A percentile compares a stretch with the other conserved stretches of the same genome.
Conservation (phyloP, 306 rosid species). For the Dalbergia cultrata region DNA sequence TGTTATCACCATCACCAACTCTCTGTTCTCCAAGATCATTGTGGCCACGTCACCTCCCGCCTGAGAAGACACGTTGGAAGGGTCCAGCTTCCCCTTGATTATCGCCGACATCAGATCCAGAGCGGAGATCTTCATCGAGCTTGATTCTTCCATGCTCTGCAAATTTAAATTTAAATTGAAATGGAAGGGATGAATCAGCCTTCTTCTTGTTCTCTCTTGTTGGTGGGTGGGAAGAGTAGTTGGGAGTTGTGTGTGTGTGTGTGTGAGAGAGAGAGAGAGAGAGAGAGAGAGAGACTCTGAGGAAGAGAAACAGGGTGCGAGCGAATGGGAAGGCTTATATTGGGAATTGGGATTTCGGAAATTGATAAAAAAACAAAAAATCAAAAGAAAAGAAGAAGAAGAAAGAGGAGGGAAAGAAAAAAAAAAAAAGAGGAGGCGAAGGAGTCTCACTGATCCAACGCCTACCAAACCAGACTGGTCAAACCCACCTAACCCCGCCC, state of each 20-base stretch:
- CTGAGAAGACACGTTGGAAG: conserved; percentile 66
- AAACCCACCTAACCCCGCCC: conserved; percentile 61
- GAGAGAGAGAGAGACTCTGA: conserved; percentile 25
- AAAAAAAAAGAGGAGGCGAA: background rate
- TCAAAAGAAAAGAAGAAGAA: background rate
- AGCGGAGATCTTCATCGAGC: conserved; percentile 83
- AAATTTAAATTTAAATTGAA: background rate
- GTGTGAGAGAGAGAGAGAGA: conserved; percentile 2
- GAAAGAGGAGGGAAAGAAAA: conserved; percentile 43
- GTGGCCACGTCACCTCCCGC: conserved; percentile 54
- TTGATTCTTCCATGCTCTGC: conserved; percentile 65
- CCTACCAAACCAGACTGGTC: conserved; percentile 80
- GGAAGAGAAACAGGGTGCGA: background rate
- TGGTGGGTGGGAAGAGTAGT: conserved; percentile 48
- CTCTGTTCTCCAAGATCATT: conserved; percentile 74
- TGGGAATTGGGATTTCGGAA: background rate
- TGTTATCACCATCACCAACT: conserved; percentile 68
- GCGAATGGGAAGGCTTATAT: conserved; percentile 44
- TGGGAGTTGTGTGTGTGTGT: conserved; percentile 37
- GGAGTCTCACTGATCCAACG: conserved; percentile 45
- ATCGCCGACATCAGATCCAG: conserved; percentile 89
- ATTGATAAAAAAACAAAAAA: background rate
- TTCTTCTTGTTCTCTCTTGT: background rate
- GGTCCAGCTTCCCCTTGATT: conserved; percentile 76
- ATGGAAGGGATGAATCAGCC: conserved; percentile 23